Evolutionary conservation across 345 rosid species (phyloP).

Genomic region (Anacardium occidentale): DNA sequence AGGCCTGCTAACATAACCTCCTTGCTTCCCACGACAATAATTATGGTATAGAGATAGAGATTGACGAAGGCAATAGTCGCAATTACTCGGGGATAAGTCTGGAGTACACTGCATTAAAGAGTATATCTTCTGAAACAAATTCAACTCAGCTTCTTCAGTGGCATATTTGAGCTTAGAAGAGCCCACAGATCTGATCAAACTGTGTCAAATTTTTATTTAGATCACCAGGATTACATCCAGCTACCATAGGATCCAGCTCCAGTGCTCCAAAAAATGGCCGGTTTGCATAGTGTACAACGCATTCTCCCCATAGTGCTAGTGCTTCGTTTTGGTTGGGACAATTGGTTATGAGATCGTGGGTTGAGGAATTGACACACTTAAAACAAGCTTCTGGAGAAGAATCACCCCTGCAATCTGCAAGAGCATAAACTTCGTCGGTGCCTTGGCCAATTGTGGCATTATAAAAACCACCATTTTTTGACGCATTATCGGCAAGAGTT

Average conservation of each 20-base stretch:
- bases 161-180: constrained; percentile 36
- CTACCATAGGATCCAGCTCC: not conserved
- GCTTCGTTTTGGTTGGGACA: constrained; percentile 30
- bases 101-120: constrained; percentile 56
- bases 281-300: constrained; percentile 23
- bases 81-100: constrained; percentile 42
- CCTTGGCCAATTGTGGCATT: constrained; percentile 7
- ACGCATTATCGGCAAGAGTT: not conserved
- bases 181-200: constrained; percentile 9
- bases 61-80: constrained; percentile 32
- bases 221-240: not conserved
- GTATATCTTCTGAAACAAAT: constrained; percentile 22
- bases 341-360: not conserved
- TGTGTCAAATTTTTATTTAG: not conserved
- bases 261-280: not conserved
- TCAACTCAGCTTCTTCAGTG: constrained; percentile 26
- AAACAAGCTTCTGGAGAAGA: not conserved
- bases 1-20: constrained; percentile 39
- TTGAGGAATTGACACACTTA: not conserved
- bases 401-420: constrained; percentile 30
- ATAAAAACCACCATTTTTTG: constrained; percentile 20
- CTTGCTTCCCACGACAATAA: constrained; percentile 32
- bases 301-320: not conserved
- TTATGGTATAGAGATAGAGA: constrained; percentile 8
- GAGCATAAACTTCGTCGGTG: constrained; percentile 18